Evolutionary conservation across 495 filamentous ascomycete genomes (phyloP).

Genomic region (Immersiella caudata): DNA sequence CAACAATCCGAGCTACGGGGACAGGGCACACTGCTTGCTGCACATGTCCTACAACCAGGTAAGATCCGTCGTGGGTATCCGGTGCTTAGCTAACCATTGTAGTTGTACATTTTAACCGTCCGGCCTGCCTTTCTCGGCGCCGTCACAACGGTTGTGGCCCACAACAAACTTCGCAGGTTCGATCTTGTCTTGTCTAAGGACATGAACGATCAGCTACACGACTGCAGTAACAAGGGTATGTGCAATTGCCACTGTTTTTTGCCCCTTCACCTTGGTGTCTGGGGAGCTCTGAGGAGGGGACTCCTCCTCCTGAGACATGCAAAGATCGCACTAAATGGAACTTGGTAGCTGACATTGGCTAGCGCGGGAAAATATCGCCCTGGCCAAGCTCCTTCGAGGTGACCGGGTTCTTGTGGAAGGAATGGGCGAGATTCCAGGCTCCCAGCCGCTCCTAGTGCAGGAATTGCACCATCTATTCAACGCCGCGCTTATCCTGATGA

Average conservation of each 20-base stretch:
- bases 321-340: too few relatives aligned
- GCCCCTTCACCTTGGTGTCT: too few relatives aligned
- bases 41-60: slow-evolving; percentile 51
- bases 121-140: slow-evolving; percentile 45
- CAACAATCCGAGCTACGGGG: slow-evolving; percentile 12
- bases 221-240: slow-evolving; percentile 40
- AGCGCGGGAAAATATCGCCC: slow-evolving; percentile 39
- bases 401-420: background rate
- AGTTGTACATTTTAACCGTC: slow-evolving; percentile 45
- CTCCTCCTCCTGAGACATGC: too few relatives aligned
- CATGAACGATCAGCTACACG: slow-evolving; percentile 25
- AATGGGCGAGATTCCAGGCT: slow-evolving; percentile 24
- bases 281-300: too few relatives aligned
- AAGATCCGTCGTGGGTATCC: background rate
- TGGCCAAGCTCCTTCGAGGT: slow-evolving; percentile 22
- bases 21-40: slow-evolving; percentile 38
- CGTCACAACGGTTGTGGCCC: slow-evolving; percentile 41
- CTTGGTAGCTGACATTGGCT: too few relatives aligned
- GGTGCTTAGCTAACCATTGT: slow-evolving; percentile 17
- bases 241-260: too few relatives aligned
- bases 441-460: slow-evolving; percentile 33
- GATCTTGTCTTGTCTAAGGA: slow-evolving; percentile 2
- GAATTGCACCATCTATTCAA: slow-evolving; percentile 51
- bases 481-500: slow-evolving; percentile 45
- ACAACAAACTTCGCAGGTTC: slow-evolving; percentile 16